Base-by-base conservation (phyloP, 1,284 basidiomycete genomes). In the Moesziomyces globuligerus region DNA sequence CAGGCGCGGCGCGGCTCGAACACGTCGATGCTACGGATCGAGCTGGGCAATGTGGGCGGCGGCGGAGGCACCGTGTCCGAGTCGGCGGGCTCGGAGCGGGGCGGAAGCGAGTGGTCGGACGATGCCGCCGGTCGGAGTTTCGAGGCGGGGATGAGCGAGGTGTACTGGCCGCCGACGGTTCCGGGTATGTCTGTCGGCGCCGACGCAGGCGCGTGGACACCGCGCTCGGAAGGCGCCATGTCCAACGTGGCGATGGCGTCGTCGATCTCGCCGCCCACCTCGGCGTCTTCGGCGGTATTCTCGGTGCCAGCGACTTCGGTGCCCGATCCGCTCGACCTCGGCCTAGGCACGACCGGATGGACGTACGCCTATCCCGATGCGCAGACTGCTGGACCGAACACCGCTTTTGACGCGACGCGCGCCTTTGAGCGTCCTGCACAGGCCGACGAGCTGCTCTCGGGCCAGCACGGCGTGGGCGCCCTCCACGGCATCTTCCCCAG, bases 211-310 rank as follows among this genome's bases (percentile, higher is more conserved):
- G 41, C 51, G 1, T 61, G 51, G 59, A 61, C 59, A 2, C 51
- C 48, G 1, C 49, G 37, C 6, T 61, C 59, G 9, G 51, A 61
- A 37, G 59, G 52, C 1, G 48, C 42, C 0, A 24, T 62, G n/a
- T 50, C 58, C 1, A 62, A 47, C 34, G 48, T 54, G 4, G 40
- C 59, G 7, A 46, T 62, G 44, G 48, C 53, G 0, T 50, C 58
- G 3, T 56, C 52, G 3, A 56, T 56, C 26, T 62, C 59, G 4
- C 59, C 53, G 1, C 51, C 52, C 4, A 40, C 48, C 0, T 62
- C 53, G 15, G 40, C 32, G 1, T 36, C 48, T 1, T 56, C 59
- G 1, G 48, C 48, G 8, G 34, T 62, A 11, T 62, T 56, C 32
- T 51, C 57, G 0, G 57, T 53, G 15, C 28, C 49, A 1, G 40